Evolutionary conservation across 176 grass and related monocot genomes (phyloP).

Genomic region (Rhynchospora pubera): DNA sequence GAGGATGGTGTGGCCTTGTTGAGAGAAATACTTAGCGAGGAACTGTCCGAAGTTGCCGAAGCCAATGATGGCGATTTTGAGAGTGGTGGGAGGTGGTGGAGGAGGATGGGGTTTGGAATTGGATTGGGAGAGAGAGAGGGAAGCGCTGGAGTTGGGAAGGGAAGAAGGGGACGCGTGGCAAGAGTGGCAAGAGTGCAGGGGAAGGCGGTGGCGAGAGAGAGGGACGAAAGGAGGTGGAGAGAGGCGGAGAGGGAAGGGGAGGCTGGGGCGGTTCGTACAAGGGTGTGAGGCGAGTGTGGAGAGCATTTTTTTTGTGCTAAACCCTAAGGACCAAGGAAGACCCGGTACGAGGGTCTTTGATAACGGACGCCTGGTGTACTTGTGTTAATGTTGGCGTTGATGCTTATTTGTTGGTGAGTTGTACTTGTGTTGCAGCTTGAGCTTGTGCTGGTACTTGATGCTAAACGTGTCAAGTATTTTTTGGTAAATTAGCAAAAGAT

Average conservation of each 20-base stretch:
- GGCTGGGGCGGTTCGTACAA: constrained; percentile 15
- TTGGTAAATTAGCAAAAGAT: too few relatives aligned
- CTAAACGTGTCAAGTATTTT: too few relatives aligned
- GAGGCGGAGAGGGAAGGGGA: neutral
- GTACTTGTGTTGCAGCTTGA: too few relatives aligned
- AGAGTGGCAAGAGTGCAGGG: neutral
- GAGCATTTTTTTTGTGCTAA: constrained; percentile 27
- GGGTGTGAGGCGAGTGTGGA: constrained; percentile 35
- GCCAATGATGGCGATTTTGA: constrained; percentile 78
- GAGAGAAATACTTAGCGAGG: constrained; percentile 36
- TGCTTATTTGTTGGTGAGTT: too few relatives aligned
- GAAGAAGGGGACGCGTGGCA: constrained; percentile 27
- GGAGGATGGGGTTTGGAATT: neutral
- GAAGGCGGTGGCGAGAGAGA: neutral
- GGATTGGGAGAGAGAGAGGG: constrained; percentile 15
- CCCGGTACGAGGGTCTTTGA: too few relatives aligned
- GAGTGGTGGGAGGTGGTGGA: neutral
- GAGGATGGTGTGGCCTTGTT: constrained; percentile 65
- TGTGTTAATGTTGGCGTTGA: too few relatives aligned
- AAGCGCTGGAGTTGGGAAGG: constrained; percentile 24
- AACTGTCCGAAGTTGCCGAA: constrained; percentile 85
- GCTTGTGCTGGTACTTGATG: too few relatives aligned
- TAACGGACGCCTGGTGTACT: too few relatives aligned
- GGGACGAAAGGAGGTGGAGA: neutral
- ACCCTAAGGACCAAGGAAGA: too few relatives aligned